A percentile compares a stretch with the other conserved stretches of the same genome.
These are phyloP conservation scores for Trichopus zeylanicus DNA, from an alignment of 116 monocot genomes.

Conservation along the genomic window DNA sequence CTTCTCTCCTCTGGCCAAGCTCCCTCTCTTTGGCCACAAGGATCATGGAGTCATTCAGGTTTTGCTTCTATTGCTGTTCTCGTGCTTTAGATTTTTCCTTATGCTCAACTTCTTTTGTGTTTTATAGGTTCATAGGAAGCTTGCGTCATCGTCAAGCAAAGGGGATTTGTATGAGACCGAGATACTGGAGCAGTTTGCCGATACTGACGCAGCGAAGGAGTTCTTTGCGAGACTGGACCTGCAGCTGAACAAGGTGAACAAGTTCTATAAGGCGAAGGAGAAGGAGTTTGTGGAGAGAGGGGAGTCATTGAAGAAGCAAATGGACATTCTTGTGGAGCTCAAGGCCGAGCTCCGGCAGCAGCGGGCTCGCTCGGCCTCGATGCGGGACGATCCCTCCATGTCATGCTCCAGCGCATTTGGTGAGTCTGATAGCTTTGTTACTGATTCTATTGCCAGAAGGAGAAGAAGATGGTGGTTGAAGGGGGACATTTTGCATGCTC, in stretches of 20 bases:
- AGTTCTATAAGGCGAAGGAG: conserved; percentile 75
- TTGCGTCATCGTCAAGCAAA: conserved; percentile 47
- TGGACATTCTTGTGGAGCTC: conserved; percentile 78
- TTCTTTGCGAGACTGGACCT: conserved; percentile 62
- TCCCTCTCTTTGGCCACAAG: conserved; percentile 41
- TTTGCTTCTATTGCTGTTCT: conserved; percentile 2
- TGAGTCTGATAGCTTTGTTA: conserved; percentile 12
- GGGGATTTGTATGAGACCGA: conserved; percentile 72
- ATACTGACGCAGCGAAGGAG: conserved; percentile 48
- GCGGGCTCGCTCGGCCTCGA: conserved; percentile 16
- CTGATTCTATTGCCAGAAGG: no score
- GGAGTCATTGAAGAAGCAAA: conserved; percentile 73
- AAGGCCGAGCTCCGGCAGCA: conserved; percentile 49
- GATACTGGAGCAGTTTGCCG: conserved; percentile 46
- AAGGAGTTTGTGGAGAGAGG: conserved; percentile 80
- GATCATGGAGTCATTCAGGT: conserved; percentile 77
- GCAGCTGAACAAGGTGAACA: conserved; percentile 89
- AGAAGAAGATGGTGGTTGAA: no score
- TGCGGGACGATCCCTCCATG: conserved; percentile 60
- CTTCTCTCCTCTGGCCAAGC: conserved; percentile 35
- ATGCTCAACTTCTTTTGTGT: not conserved
- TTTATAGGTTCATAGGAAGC: conserved; percentile 63
- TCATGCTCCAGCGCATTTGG: conserved; percentile 55
- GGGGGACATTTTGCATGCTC: no score
- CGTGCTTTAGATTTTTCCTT: not conserved